phyloP scores from a whole-genome alignment of 73 alveolate species.

The Tetrahymena elliotti region DNA sequence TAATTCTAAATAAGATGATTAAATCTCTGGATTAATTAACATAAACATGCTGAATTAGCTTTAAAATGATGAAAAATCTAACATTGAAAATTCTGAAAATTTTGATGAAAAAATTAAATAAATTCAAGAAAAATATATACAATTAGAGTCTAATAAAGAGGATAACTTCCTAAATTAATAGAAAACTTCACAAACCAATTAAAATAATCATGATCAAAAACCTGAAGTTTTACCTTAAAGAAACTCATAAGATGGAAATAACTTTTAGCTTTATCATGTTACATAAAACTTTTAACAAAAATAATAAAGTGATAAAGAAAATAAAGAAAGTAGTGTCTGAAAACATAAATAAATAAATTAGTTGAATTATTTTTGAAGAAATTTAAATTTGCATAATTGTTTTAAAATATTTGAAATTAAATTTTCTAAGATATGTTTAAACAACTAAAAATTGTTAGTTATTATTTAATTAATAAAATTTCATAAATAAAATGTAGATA shows the following conservation, averaged over 20 bases:
- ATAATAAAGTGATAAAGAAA: neutral
- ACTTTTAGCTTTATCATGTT: neutral
- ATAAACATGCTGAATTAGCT: neutral
- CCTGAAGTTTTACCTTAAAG: neutral
- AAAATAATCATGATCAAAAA: neutral
- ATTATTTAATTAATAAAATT: too few species aligned
- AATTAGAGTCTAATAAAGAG: neutral
- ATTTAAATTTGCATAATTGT: too few species aligned
- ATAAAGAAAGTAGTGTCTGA: neutral
- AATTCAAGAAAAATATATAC: neutral
- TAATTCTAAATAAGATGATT: neutral
- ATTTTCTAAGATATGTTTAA: too few species aligned
- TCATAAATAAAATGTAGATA: too few species aligned
- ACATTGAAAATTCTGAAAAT: neutral
- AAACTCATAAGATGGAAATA: neutral
- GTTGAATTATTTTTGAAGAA: too few species aligned
- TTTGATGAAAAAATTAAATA: neutral
- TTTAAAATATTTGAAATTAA: too few species aligned
- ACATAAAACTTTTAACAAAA: neutral
- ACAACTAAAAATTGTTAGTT: too few species aligned
- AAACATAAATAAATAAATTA: too few species aligned
- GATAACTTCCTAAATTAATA: neutral
- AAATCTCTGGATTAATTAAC: neutral
- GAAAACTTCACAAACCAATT: neutral
- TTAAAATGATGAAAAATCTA: neutral